phyloP scores from a whole-genome alignment of 1,284 basidiomycete genomes.

The Leccinum fuscescens region DNA sequence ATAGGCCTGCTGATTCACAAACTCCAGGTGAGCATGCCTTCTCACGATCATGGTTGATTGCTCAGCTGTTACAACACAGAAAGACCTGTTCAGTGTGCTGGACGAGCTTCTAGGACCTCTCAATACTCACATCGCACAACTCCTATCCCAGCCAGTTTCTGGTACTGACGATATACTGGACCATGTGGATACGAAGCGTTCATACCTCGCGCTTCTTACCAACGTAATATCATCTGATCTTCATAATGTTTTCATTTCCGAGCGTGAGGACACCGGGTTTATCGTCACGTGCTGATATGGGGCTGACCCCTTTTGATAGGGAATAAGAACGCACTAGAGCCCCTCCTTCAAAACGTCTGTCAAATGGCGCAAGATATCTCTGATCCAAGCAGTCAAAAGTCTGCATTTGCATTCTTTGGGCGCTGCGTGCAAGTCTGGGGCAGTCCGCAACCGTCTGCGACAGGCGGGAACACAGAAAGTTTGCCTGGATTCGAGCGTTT shows the following conservation, averaged over 20 bases:
- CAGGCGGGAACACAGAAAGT: conserved; percentile 45
- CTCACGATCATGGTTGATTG: neutral
- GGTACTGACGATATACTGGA: conserved; percentile 90
- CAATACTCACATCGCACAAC: conserved; percentile 77
- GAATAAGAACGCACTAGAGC: conserved; percentile 78
- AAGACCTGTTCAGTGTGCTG: conserved; percentile 79
- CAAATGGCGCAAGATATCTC: conserved; percentile 73
- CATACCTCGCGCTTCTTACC: conserved; percentile 85
- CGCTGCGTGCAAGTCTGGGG: conserved; percentile 84
- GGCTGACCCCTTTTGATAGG: conserved; percentile 43
- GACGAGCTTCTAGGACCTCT: conserved; percentile 91
- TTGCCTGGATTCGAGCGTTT: conserved; percentile 93
- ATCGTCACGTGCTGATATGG: conserved; percentile 1
- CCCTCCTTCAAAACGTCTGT: conserved; percentile 72
- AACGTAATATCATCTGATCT: conserved; percentile 81
- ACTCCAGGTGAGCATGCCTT: conserved; percentile 66
- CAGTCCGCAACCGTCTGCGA: conserved; percentile 41
- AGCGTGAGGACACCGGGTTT: conserved; percentile 54
- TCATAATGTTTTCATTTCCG: conserved; percentile 83
- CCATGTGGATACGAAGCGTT: conserved; percentile 86
- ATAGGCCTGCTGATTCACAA: conserved; percentile 89
- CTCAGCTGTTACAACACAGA: conserved; percentile 40
- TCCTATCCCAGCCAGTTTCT: conserved; percentile 80
- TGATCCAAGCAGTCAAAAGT: conserved; percentile 75
- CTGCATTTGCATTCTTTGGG: conserved; percentile 81